Percentiles rank a stretch among this genome's conserved stretches.
Evolutionary conservation across 1,139 yeast species (phyloP).

Genomic region (Nakaseomyces delphensis): DNA sequence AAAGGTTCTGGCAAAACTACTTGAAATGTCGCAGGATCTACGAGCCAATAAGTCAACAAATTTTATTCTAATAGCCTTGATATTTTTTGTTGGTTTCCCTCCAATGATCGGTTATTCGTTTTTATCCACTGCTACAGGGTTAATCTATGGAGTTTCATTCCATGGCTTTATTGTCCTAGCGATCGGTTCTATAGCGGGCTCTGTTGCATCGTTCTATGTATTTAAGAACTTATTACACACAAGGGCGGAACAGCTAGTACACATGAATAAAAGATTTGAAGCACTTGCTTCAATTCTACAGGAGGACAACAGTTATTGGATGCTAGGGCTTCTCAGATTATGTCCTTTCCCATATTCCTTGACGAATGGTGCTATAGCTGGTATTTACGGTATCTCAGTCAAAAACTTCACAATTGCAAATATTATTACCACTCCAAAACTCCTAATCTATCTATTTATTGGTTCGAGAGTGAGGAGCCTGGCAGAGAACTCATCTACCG

Average conservation of each 20-base stretch:
- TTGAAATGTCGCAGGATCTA: slow-evolving; percentile 38
- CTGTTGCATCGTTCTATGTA: slow-evolving; percentile 58
- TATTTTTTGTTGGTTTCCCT: slow-evolving; percentile 61
- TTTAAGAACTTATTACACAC: slow-evolving; percentile 54
- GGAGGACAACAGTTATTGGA: slow-evolving; percentile 54
- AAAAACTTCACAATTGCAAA: slow-evolving; percentile 64
- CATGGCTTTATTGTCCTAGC: slow-evolving; percentile 75
- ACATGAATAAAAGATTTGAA: slow-evolving; percentile 52
- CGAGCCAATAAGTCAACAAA: slow-evolving; percentile 38
- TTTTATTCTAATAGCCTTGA: slow-evolving; percentile 41
- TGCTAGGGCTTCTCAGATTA: slow-evolving; percentile 63
- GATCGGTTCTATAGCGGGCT: slow-evolving; percentile 61
- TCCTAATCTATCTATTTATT: slow-evolving; percentile 65
- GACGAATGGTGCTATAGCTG: slow-evolving; percentile 86
- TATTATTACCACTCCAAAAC: slow-evolving; percentile 68
- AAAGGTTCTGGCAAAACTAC: slow-evolving; percentile 38
- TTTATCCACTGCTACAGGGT: slow-evolving; percentile 61
- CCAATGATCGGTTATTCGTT: slow-evolving; percentile 81
- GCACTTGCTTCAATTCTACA: slow-evolving; percentile 72
- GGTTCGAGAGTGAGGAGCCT: slow-evolving; percentile 69
- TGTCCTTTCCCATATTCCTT: slow-evolving; percentile 92
- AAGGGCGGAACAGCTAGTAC: slow-evolving; percentile 48
- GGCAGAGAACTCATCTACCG: slow-evolving; percentile 49
- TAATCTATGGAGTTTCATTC: slow-evolving; percentile 68
- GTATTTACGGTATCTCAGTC: slow-evolving; percentile 64